A percentile compares a stretch with the other conserved stretches of the same genome.
These are phyloP conservation scores for Orbilia javanica DNA, from an alignment of 2,329 filamentous ascomycete genomes.

Conservation along the genomic window DNA sequence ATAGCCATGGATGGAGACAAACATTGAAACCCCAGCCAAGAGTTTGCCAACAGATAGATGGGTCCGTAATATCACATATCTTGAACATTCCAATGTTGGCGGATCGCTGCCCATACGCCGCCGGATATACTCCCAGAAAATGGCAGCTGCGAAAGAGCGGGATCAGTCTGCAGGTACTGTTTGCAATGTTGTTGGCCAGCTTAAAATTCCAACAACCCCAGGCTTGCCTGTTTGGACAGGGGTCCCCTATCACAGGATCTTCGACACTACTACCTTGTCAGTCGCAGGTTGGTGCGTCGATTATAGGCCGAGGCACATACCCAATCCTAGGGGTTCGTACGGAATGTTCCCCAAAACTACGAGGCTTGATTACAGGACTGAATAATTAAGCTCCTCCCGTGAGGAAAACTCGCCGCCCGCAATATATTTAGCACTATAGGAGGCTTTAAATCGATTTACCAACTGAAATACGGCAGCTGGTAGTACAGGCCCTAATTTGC, in stretches of 20 bases:
- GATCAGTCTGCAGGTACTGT: constrained; percentile 9
- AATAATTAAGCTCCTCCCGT: not conserved
- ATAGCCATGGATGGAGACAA: not conserved
- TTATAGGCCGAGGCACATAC: not conserved
- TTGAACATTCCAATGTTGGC: not conserved
- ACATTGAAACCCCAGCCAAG: not conserved
- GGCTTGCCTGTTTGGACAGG: constrained; percentile 6
- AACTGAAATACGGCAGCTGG: not conserved
- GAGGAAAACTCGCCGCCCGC: not conserved
- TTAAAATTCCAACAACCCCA: not conserved
- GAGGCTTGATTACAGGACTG: no score
- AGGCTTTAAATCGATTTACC: not conserved
- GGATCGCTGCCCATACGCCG: not conserved
- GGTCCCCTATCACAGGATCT: not conserved
- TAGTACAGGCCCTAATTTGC: not conserved
- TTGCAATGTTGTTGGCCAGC: constrained; percentile 8
- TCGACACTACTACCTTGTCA: not conserved
- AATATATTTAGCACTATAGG: no score
- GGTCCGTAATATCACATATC: constrained; percentile 7
- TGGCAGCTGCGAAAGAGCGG: not conserved
- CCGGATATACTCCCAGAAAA: not conserved
- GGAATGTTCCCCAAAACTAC: not conserved
- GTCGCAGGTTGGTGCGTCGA: not conserved
- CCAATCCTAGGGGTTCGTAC: not conserved
- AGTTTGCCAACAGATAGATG: not conserved